Evolutionary conservation across 1,139 yeast genomes (phyloP).

Genomic region (Kurtzmaniella quercitrusa): DNA sequence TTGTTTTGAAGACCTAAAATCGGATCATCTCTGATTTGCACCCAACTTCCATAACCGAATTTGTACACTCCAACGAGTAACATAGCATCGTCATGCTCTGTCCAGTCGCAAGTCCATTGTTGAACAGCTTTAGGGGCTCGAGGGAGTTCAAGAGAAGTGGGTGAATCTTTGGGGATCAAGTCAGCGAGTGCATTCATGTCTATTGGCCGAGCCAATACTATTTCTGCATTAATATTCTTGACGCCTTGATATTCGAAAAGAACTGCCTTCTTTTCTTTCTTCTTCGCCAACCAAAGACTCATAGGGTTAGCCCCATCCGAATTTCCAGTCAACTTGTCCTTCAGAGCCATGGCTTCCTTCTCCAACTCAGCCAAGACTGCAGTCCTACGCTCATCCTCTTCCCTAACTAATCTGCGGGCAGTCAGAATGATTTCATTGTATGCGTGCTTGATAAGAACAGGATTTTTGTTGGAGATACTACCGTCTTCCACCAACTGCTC

Average conservation of each 20-base stretch:
- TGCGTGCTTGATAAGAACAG: constrained; percentile 74
- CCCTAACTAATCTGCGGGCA: constrained; percentile 59
- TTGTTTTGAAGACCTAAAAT: constrained; percentile 81
- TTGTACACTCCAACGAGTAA: constrained; percentile 81
- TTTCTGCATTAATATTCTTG: constrained; percentile 86
- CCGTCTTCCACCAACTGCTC: constrained; percentile 90
- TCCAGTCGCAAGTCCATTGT: constrained; percentile 93
- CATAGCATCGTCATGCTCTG: constrained; percentile 76
- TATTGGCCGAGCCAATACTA: constrained; percentile 73
- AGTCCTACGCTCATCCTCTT: constrained; percentile 62
- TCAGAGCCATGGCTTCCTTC: constrained; percentile 56
- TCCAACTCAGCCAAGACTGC: constrained; percentile 57
- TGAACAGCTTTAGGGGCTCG: constrained; percentile 72
- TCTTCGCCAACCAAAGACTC: constrained; percentile 53
- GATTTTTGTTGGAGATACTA: constrained; percentile 77
- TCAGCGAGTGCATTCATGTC: constrained; percentile 69
- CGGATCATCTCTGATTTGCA: constrained; percentile 92
- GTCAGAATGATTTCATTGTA: constrained; percentile 64
- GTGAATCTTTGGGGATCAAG: constrained; percentile 55
- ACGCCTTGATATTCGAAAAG: constrained; percentile 87
- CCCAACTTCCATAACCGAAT: constrained; percentile 97
- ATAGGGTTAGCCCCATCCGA: constrained; percentile 37
- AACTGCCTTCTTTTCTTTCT: constrained; percentile 81
- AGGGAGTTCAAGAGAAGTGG: constrained; percentile 54
- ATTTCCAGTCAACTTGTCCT: constrained; percentile 30